Base-by-base conservation (phyloP, 1,139 yeast species). In the Saccharomyces pastorianus region DNA sequence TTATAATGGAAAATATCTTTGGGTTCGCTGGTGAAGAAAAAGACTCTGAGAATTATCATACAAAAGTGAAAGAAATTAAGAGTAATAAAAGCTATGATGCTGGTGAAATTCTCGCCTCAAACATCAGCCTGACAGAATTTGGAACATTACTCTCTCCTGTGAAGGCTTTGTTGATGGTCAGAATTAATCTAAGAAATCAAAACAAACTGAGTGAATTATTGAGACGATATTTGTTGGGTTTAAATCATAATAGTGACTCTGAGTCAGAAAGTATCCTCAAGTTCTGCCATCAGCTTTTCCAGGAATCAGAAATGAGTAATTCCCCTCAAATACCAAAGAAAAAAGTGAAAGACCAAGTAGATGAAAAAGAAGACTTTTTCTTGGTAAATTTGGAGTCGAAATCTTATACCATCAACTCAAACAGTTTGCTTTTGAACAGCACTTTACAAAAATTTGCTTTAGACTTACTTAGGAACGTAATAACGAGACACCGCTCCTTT, bases 21-120 rank as follows among this genome's bases (percentile, higher is more conserved):
- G 99, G 99, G 17, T 81, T 86, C 5, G 89, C 96, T 7, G 96
- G 97, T 42, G 85, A 85, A 65, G 99, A 93, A 66, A 93, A 95
- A 68, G 99, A 93, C 61, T 91, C 95, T 14, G 97, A 90, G 59
- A 96, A 91, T 28, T 93, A 93, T 65, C 82, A 81, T 52, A 84
- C 89, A 51, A 84, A 84, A 58, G 88, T 90, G 84, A 88, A 87
- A 64, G 99, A 93, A 74, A 95, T 93, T 46, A 90, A 88, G 65
- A 85, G 83, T 62, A 88, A 88, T 65, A 90, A 88, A 71, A 86
- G 96, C 75, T 87, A 76, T 67, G 98, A 93, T 62, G 84, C 95
- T 6, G 95, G 85, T 44, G 96, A 91, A 69, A 73, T 90, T 23
- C 66, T 91, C 50, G 80, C 96, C 0, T 71, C 82, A 6, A 82